Percentiles rank a stretch among this genome's conserved stretches.
Evolutionary conservation across 495 filamentous ascomycete genomes (phyloP).

Genomic region (Xylaria scruposa): DNA sequence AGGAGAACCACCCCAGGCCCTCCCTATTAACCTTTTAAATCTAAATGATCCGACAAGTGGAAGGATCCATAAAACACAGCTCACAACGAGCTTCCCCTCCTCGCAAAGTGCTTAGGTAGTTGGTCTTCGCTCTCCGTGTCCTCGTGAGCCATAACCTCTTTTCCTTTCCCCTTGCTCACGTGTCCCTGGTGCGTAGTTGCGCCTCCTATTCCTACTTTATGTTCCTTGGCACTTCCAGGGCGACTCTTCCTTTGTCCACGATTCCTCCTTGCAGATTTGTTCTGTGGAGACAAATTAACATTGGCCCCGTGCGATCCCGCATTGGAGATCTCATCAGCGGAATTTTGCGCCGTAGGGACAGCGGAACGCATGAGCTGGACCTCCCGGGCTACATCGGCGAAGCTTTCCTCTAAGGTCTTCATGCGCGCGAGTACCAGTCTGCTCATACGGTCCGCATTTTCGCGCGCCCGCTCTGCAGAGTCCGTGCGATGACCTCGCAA

Average conservation of each 20-base stretch:
- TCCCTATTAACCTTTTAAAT: background rate
- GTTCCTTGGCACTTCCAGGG: constrained; percentile 31
- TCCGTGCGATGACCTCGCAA: constrained; percentile 40
- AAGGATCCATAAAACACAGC: background rate
- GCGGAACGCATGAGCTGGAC: constrained; percentile 68
- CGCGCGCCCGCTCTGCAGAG: constrained; percentile 46
- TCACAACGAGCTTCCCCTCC: constrained; percentile 44
- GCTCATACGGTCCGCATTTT: constrained; percentile 71
- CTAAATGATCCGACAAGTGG: background rate
- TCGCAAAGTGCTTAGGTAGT: constrained; percentile 20
- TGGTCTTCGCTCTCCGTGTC: constrained; percentile 33
- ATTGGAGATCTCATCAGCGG: constrained; percentile 41
- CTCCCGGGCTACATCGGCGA: constrained; percentile 84
- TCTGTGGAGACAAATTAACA: constrained; percentile 22
- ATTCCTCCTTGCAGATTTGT: constrained; percentile 29
- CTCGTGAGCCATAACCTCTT: constrained; percentile 32
- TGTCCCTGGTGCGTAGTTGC: constrained; percentile 17
- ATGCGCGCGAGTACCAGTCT: constrained; percentile 89
- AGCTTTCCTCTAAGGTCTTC: constrained; percentile 86
- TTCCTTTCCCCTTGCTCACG: constrained; percentile 38
- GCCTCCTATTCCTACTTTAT: constrained; percentile 19
- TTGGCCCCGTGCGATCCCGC: background rate
- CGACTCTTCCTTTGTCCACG: constrained; percentile 28
- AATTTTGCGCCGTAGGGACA: constrained; percentile 50
- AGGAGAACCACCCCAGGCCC: background rate